These are phyloP conservation scores for Urostyla sp. DNA, from an alignment of 73 alveolate genomes.

Conservation along the genomic window DNA sequence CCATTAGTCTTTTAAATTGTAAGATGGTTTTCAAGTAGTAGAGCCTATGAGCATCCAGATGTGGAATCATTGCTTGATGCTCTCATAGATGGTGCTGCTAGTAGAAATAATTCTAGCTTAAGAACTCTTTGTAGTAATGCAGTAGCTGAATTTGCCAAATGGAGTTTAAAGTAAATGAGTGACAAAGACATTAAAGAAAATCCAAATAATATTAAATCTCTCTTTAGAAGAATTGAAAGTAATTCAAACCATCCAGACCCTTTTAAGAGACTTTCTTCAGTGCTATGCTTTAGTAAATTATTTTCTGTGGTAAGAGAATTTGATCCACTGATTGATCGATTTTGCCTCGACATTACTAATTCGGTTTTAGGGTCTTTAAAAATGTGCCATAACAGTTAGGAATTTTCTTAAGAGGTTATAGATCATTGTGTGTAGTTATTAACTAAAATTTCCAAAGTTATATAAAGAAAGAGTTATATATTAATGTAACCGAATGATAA, in stretches of 20 bases:
- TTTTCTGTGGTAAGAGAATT: conserved; percentile 72
- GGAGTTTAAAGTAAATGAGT: conserved; percentile 84
- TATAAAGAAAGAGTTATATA: neutral
- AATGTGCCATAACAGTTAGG: conserved; percentile 74
- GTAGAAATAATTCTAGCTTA: conserved; percentile 80
- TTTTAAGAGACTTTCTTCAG: conserved; percentile 87
- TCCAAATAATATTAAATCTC: conserved; percentile 87
- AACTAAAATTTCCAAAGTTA: conserved; percentile 23
- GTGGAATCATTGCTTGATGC: conserved; percentile 90
- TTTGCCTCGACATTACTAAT: conserved; percentile 87
- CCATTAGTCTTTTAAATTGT: conserved; percentile 84
- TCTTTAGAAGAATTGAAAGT: conserved; percentile 91
- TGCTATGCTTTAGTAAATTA: conserved; percentile 83
- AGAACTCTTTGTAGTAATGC: conserved; percentile 88
- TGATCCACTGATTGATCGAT: conserved; percentile 74
- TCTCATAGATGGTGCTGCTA: conserved; percentile 86
- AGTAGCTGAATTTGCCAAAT: conserved; percentile 90
- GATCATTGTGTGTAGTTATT: conserved; percentile 11
- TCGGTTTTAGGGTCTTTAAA: conserved; percentile 75
- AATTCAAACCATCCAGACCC: conserved; percentile 96
- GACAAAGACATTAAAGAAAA: conserved; percentile 70
- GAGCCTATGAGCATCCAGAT: conserved; percentile 89
- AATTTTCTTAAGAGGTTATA: conserved; percentile 48
- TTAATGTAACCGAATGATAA: conserved; percentile 34
- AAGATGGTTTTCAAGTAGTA: conserved; percentile 96